Evolutionary conservation across 1,284 basidiomycete species (phyloP), one percentile per base, ranked within the genome.

Genomic region (Cryptococcus sp.): DNA sequence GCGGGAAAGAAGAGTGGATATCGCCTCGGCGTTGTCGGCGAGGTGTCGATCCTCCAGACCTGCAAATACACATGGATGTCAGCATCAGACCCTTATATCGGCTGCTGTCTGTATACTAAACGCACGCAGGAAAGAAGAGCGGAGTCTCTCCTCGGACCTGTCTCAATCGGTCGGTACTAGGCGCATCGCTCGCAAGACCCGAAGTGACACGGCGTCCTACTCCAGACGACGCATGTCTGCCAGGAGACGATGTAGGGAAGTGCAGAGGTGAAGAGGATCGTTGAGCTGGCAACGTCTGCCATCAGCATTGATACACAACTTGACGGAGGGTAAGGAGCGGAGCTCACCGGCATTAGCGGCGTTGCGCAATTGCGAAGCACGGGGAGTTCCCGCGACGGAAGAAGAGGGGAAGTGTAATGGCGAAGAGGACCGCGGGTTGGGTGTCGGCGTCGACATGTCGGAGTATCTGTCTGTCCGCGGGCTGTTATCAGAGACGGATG

Each of bases 21-120:
- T 93, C 90, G 2, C 90, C 90, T 52, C 90, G 84, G 38, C 86
- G 82, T 61, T 86, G 87, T 71, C 82, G 85, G n/a, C 84, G 83
- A n/a, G 88, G 86, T 3, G 84, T 84, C 1, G 81, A 78, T 22
- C 78, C 73, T 10, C 72, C 75, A 40, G 79, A 77, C 13, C 82
- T 79, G 50, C 68, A 71, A 11, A 30, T 35, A 8, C 10, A 35
- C 30, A 54, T 27, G 19, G 30, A 65, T 43, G 51, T 50, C 40
- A 52, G 38, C 48, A n/a, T 2, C 30, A 35, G 41, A 49, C 50
- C 30, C 17, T 50, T 68, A 84, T 63, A 67, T 86, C 83, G 54
- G 5, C 13, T 49, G 38, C 17, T 46, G 35, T 27, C 47, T 25
- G 25, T 15, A 42, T 40, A 17, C 22, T 23, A 16, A 10, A 66